These are phyloP conservation scores for Podila horticola DNA, from an alignment of 192 early-diverging fungal species.

Conservation along the genomic window DNA sequence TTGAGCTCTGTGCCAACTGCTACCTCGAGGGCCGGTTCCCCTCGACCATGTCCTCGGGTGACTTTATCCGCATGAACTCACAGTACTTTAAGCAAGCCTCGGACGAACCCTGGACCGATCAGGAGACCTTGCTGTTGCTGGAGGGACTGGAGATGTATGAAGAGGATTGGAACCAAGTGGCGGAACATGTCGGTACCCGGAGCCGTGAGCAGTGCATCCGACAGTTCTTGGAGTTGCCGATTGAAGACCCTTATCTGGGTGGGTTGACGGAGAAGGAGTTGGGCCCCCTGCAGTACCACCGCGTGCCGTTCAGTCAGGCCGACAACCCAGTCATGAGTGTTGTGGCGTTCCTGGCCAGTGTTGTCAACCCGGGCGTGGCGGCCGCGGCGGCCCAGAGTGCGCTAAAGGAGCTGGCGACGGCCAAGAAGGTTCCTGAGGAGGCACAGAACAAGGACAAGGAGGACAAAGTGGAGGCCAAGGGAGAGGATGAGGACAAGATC, in stretches of 20 bases:
- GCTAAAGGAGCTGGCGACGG: slow-evolving; percentile 70
- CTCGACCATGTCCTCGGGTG: slow-evolving; percentile 78
- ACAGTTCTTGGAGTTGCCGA: slow-evolving; percentile 89
- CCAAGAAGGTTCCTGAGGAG: slow-evolving; percentile 45
- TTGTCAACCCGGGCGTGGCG: slow-evolving; percentile 90
- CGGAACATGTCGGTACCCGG: slow-evolving; percentile 92
- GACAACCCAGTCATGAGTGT: slow-evolving; percentile 95
- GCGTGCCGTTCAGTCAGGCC: slow-evolving; percentile 80
- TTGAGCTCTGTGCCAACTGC: slow-evolving; percentile 89
- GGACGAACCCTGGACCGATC: slow-evolving; percentile 83
- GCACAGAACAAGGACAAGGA: slow-evolving; percentile 7
- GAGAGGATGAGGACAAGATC: slow-evolving; percentile 1
- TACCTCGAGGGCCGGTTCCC: slow-evolving; percentile 95
- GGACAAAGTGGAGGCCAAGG: slow-evolving; percentile 23
- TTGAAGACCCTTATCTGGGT: slow-evolving; percentile 82
- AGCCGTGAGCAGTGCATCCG: slow-evolving; percentile 92
- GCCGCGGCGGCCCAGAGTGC: slow-evolving; percentile 89
- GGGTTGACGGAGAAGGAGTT: slow-evolving; percentile 50
- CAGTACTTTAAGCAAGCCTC: slow-evolving; percentile 59
- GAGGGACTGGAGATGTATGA: slow-evolving; percentile 96
- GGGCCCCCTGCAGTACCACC: slow-evolving; percentile 79
- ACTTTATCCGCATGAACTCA: slow-evolving; percentile 85
- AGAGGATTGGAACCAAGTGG: slow-evolving; percentile 92
- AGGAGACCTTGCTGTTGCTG: slow-evolving; percentile 87
- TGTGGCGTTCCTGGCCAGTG: slow-evolving; percentile 87